phyloP scores from a whole-genome alignment of 257 asterid species.

The Nicotiana benthamiana region DNA sequence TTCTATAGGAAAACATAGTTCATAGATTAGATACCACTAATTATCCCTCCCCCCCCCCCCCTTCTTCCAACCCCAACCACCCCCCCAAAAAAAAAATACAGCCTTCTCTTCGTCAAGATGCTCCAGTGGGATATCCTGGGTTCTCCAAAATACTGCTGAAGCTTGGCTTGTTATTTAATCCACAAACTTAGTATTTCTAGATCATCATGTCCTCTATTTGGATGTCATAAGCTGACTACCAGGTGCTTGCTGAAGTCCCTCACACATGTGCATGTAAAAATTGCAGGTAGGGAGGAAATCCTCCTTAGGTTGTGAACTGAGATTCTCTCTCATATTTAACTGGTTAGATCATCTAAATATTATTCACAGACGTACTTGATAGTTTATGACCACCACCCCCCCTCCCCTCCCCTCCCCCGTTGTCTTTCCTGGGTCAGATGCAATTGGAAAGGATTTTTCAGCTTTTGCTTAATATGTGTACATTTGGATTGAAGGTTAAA shows the following conservation, averaged over 20 bases:
- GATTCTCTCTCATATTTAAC: constrained; percentile 46
- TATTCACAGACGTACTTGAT: neutral
- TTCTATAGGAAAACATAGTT: neutral
- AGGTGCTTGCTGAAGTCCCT: constrained; percentile 13
- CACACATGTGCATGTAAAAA: constrained; percentile 22
- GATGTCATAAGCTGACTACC: constrained; percentile 7
- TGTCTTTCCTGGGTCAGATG: neutral
- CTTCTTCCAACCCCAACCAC: no score
- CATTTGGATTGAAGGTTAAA: constrained; percentile 50
- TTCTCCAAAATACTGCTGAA: neutral
- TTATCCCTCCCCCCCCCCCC: neutral
- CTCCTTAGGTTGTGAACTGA: constrained; percentile 56
- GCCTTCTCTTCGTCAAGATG: neutral
- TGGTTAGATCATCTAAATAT: constrained; percentile 30
- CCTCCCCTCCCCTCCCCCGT: neutral
- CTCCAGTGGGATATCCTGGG: neutral
- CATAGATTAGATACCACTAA: neutral
- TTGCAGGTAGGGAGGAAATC: constrained; percentile 46
- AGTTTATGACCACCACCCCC: neutral
- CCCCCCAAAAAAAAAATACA: neutral
- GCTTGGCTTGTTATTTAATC: neutral
- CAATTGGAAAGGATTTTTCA: neutral
- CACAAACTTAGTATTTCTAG: neutral
- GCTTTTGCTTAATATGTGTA: neutral
- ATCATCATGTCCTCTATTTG: neutral